Conservation (phyloP, 2,329 filamentous ascomycete species). For the Tolypocladium endophyticum region DNA sequence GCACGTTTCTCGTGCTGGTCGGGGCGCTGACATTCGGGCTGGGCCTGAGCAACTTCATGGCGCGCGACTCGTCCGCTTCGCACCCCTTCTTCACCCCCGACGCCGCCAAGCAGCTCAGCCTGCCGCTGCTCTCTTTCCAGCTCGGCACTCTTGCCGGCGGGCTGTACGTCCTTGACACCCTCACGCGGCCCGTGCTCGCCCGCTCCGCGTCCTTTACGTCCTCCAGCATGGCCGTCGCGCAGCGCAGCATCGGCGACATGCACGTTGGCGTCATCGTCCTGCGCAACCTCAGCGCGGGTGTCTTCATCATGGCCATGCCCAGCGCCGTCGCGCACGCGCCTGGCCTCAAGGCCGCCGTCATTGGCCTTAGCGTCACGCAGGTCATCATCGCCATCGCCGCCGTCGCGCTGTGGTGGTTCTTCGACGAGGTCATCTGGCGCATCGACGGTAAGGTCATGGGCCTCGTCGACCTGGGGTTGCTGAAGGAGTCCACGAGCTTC, state of each 20-base stretch:
- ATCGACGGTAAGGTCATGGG: slow-evolving; percentile 37
- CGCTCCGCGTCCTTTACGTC: slow-evolving; percentile 39
- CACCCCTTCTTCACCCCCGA: slow-evolving; percentile 15
- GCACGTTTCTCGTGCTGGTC: slow-evolving; percentile 26
- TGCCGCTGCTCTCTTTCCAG: slow-evolving; percentile 32
- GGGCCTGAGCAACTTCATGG: slow-evolving; percentile 20
- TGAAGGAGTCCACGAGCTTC: slow-evolving; percentile 33
- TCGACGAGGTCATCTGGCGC: slow-evolving; percentile 28
- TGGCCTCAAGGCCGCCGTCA: slow-evolving; percentile 24
- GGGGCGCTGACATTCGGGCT: slow-evolving; percentile 36
- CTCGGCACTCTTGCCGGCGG: slow-evolving; percentile 37
- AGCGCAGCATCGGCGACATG: slow-evolving; percentile 40
- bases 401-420: slow-evolving; percentile 28
- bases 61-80: slow-evolving; percentile 8
- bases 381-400: slow-evolving; percentile 23
- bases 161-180: slow-evolving; percentile 26
- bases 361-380: slow-evolving; percentile 32
- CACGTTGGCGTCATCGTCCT: slow-evolving; percentile 28
- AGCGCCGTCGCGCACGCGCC: slow-evolving; percentile 19
- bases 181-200: slow-evolving; percentile 29
- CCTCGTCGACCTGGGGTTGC: slow-evolving; percentile 30
- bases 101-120: slow-evolving; percentile 16
- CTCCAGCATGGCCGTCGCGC: slow-evolving; percentile 31
- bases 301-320: slow-evolving; percentile 32
- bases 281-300: slow-evolving; percentile 28